A percentile compares a stretch with the other conserved stretches of the same genome.
phyloP scores from a whole-genome alignment of 345 rosid species.

The Citropsis articulata region DNA sequence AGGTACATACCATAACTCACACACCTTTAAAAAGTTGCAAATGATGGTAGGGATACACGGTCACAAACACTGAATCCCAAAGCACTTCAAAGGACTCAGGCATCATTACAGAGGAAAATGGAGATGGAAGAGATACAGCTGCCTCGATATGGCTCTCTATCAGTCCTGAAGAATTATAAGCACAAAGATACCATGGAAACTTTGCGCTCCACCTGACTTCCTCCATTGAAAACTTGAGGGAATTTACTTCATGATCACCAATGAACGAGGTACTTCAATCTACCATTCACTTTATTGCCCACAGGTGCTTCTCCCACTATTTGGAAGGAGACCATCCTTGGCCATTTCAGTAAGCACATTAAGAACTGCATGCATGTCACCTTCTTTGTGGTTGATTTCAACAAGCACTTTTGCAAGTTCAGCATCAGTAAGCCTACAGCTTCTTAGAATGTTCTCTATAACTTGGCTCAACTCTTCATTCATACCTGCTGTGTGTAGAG shows the following conservation, averaged over 20 bases:
- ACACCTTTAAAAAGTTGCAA: neutral
- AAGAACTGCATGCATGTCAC: conserved; percentile 75
- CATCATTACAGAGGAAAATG: neutral
- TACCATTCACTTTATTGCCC: conserved; percentile 8
- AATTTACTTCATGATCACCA: neutral
- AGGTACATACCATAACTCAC: neutral
- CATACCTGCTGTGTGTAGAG: conserved; percentile 55
- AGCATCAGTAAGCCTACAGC: conserved; percentile 76
- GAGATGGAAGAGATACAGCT: neutral
- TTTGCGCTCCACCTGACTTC: neutral
- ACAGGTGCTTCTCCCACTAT: conserved; percentile 33
- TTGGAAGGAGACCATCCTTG: conserved; percentile 83
- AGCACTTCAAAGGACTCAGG: neutral
- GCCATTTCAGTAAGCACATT: conserved; percentile 77
- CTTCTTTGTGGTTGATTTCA: conserved; percentile 80
- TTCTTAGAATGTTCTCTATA: conserved; percentile 48
- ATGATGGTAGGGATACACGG: neutral
- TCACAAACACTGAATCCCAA: neutral
- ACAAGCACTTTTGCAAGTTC: conserved; percentile 70
- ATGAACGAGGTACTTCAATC: neutral
- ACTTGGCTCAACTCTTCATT: conserved; percentile 49
- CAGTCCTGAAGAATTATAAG: neutral
- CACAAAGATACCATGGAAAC: neutral
- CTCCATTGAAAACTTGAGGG: neutral
- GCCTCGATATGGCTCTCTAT: neutral